phyloP scores from a whole-genome alignment of 2,329 filamentous ascomycete species.

The Dactylonectria estremocensis region DNA sequence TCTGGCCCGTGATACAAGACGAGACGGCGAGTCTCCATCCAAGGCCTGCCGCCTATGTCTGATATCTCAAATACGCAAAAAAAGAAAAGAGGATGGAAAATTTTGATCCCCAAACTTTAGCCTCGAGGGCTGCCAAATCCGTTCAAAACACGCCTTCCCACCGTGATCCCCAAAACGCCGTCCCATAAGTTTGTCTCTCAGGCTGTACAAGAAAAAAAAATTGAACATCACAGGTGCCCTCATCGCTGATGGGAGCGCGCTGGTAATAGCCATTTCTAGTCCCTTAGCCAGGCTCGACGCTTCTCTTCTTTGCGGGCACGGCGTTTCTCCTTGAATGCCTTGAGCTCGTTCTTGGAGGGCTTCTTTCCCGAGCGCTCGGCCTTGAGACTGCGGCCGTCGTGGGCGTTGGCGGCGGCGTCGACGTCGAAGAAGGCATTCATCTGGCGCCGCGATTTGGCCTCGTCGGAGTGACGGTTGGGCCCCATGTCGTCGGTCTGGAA shows the following conservation, averaged over 20 bases:
- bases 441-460: conserved; percentile 88
- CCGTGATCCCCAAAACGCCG: conserved; percentile 37
- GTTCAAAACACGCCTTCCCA: conserved; percentile 22
- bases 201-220: conserved; percentile 7
- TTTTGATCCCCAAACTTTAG: conserved; percentile 12
- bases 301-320: conserved; percentile 95
- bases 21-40: conserved; percentile 38
- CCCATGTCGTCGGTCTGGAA: conserved; percentile 80
- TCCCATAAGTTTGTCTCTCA: conserved; percentile 31
- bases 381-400: conserved; percentile 91
- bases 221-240: neutral
- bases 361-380: conserved; percentile 91
- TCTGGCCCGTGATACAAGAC: conserved; percentile 35
- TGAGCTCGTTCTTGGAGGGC: conserved; percentile 87
- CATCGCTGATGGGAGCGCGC: neutral
- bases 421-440: conserved; percentile 98
- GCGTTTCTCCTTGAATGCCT: conserved; percentile 92
- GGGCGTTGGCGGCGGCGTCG: conserved; percentile 90
- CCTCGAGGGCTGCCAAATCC: conserved; percentile 1
- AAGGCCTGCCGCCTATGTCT: conserved; percentile 27
- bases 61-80: conserved; percentile 27
- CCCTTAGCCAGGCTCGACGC: conserved; percentile 88
- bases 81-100: conserved; percentile 2
- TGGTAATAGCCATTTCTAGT: conserved; percentile 65
- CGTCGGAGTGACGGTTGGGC: conserved; percentile 85